Evolutionary conservation across 2,329 filamentous ascomycete species (phyloP).

Genomic region (Fusarium xylarioides): DNA sequence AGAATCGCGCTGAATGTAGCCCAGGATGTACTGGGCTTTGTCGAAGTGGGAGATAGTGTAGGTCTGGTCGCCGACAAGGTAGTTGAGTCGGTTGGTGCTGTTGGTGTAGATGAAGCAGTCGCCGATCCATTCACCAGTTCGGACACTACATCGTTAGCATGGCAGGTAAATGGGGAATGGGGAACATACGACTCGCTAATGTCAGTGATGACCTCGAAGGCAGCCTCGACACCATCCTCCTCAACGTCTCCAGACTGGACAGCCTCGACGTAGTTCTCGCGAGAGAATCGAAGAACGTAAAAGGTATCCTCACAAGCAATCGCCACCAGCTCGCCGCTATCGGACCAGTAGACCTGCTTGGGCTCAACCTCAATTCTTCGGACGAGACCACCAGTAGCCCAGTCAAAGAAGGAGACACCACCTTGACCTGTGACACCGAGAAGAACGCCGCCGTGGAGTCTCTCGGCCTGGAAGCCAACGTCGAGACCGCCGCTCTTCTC

Average conservation of each 20-base stretch:
- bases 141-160: slow-evolving; percentile 65
- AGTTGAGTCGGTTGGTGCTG: slow-evolving; percentile 94
- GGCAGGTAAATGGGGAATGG: too few relatives aligned
- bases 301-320: slow-evolving; percentile 95
- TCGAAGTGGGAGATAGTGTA: slow-evolving; percentile 99
- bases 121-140: slow-evolving; percentile 96
- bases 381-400: slow-evolving; percentile 88
- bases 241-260: slow-evolving; percentile 85
- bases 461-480: slow-evolving; percentile 94
- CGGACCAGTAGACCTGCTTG: slow-evolving; percentile 90
- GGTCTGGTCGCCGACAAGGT: slow-evolving; percentile 96
- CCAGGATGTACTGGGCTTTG: slow-evolving; percentile 91
- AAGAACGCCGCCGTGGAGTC: slow-evolving; percentile 85
- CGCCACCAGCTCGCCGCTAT: slow-evolving; percentile 90
- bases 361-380: slow-evolving; percentile 87
- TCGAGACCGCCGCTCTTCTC: slow-evolving; percentile 90
- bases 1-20: slow-evolving; percentile 95
- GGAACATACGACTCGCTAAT: slow-evolving; percentile 80
- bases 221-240: slow-evolving; percentile 90
- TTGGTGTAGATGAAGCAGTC: slow-evolving; percentile 99
- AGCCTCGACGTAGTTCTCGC: slow-evolving; percentile 87
- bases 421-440: slow-evolving; percentile 95
- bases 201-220: slow-evolving; percentile 96
- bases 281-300: slow-evolving; percentile 91
- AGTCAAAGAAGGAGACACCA: slow-evolving; percentile 95